Conservation (phyloP, 2,329 filamentous ascomycete species). For the Alternaria sp. region DNA sequence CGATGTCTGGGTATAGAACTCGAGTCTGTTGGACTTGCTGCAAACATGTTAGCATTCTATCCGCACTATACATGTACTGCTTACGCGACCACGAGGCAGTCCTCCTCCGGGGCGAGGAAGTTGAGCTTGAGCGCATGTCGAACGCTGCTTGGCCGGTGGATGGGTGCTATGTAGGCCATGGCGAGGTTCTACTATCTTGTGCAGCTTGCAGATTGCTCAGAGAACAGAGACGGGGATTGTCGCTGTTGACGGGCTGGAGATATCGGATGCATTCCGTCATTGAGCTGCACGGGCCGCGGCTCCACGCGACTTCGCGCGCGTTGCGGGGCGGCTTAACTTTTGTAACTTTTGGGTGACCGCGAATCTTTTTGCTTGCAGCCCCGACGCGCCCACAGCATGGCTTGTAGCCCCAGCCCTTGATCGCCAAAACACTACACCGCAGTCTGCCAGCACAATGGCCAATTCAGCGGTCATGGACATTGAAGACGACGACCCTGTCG, state of each 20-base stretch:
- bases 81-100: slow-evolving; percentile 89
- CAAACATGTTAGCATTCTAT: slow-evolving; percentile 20
- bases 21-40: slow-evolving; percentile 82
- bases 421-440: background rate
- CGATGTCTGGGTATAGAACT: slow-evolving; percentile 77
- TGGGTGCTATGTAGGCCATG: slow-evolving; percentile 96
- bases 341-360: slow-evolving; percentile 29
- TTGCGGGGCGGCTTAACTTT: slow-evolving; percentile 30
- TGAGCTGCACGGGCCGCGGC: slow-evolving; percentile 27
- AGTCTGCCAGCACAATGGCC: slow-evolving; percentile 11
- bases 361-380: slow-evolving; percentile 14
- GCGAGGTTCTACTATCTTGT: slow-evolving; percentile 14
- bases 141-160: slow-evolving; percentile 90
- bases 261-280: slow-evolving; percentile 45
- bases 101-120: slow-evolving; percentile 76
- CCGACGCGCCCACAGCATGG: slow-evolving; percentile 28
- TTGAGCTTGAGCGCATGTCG: slow-evolving; percentile 85
- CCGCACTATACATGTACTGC: slow-evolving; percentile 42
- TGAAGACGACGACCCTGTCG: slow-evolving; percentile 58
- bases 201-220: slow-evolving; percentile 19
- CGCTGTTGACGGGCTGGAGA: slow-evolving; percentile 14
- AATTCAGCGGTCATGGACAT: slow-evolving; percentile 37
- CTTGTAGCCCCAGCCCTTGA: slow-evolving; percentile 35
- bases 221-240: slow-evolving; percentile 2
- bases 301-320: slow-evolving; percentile 27